Evolutionary conservation across 2,329 filamentous ascomycete genomes (phyloP), one percentile per base, ranked within the genome.

Genomic region (Celoporthe dispersa): DNA sequence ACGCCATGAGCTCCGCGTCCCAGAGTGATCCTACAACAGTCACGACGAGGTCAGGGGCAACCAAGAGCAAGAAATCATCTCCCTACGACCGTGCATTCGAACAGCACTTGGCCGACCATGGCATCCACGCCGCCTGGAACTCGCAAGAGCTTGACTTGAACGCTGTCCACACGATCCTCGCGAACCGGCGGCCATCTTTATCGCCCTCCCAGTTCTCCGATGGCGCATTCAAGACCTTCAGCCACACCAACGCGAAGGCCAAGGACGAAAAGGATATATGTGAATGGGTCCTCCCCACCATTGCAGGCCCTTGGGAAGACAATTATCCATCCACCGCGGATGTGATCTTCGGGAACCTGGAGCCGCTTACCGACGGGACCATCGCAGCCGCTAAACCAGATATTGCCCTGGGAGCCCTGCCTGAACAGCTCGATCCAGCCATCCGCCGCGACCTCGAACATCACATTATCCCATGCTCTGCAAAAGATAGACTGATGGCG

Each of bases 71-170:
- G 53, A 77, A 69, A 65, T 76, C 73, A 41, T 73, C 73, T 60
- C 68, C 74, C 1, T 81, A 82, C 70, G 71, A 79, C 72, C 73
- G 73, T 57, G 73, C 75, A 69, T 83, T 82, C 74, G 75, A 81
- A 66, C 77, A 80, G 67, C 75, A 80, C 64, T 72, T 83, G 59
- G 77, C 79, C 67, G 78, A 83, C 68, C 57, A 77, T 71, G 68
- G 67, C 19, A 72, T 82, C 48, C 78, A 80, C 66, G 72, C 77
- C 28, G 41, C 68, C 57, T 74, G 66, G 25, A 76, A 76, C 44
- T 70, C 77, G 22, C 37, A 75, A 59, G 72, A 74, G 67, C 79
- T 77, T 70, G 79, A 81, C 68, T 76, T 74, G 75, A 66, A 76
- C 8, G 77, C 80, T 19, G 70, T 80, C n/a, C 73, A 70, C 39